Evolutionary conservation across 352 stramenopile genomes (phyloP), one percentile per base, ranked within the genome.

Genomic region (Phytophthora agathidicida): DNA sequence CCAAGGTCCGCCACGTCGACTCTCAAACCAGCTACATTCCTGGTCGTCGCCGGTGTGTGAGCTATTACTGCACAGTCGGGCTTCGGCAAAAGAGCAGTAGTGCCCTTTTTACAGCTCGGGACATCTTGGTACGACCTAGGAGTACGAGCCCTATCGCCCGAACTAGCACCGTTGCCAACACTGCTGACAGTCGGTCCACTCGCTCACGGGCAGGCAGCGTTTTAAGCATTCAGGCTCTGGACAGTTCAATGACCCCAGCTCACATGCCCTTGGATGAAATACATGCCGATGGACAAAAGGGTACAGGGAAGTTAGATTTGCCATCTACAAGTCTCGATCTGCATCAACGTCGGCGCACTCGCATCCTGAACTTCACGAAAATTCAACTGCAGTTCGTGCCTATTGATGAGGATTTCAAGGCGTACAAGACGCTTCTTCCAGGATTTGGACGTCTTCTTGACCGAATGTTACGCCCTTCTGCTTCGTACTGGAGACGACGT

Each of bases 11-110:
- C 1, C 41, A 24, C 23, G 24, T 71, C n/a, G 62, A 51, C n/a
- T 60, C 53, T 0, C n/a, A 50, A 23, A 49, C 32, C 3, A 58
- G 46, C 24, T 48, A 62, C 11, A 45, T 68, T n/a, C 50, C 47
- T 27, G 20, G 58, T 17, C 32, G 50, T 17, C 61, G 64, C 14
- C 58, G 52, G 6, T 63, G 66, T 43, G 60, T 65, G 13, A 71
- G 43, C 51, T 75, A 69, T 27, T 68, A 70, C 35, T 75, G 66
- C 36, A 63, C 48, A 8, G 33, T 75, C 5, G 53, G 42, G 5
- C 32, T 71, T 17, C 57, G 48, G 6, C 42, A 9, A n/a, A 60
- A 66, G 14, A 37, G 11, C n/a, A 42, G 5, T 11, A 39, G 14
- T 37, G 30, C 8, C 3, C 43, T 17, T 30, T n/a, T 27, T 7